Evolutionary conservation across 257 asterid genomes (phyloP).

Genomic region (Solanum acaule): DNA sequence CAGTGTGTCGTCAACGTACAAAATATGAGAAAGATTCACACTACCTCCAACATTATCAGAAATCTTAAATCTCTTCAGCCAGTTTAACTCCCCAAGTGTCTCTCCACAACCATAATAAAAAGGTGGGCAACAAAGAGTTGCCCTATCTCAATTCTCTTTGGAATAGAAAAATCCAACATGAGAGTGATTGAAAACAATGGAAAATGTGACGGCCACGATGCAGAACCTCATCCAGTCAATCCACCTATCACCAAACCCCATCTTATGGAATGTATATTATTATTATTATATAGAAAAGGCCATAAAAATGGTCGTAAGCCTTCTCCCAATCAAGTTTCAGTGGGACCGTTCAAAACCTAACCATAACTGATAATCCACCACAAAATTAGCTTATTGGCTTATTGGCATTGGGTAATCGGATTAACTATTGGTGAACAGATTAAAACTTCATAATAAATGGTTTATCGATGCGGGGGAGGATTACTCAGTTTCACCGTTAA

Average conservation of each 20-base stretch:
- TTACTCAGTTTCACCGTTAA: not conserved
- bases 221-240: not conserved
- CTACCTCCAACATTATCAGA: not conserved
- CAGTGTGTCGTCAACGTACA: not conserved
- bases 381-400: not conserved
- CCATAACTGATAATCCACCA: not conserved
- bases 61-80: not conserved
- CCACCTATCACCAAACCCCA: not conserved
- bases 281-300: not conserved
- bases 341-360: not conserved
- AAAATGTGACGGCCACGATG: not conserved
- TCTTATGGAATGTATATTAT: not conserved
- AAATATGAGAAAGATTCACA: not conserved
- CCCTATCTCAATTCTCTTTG: not conserved
- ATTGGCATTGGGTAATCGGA: not conserved
- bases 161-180: not conserved
- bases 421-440: not conserved
- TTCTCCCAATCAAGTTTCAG: not conserved
- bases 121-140: not conserved
- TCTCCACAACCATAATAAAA: not conserved
- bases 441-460: not conserved
- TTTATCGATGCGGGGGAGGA: not conserved
- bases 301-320: not conserved
- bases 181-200: not conserved
- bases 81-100: not conserved